Percentiles rank a stretch among this genome's conserved stretches.
Conservation (phyloP, 2,329 filamentous ascomycete species). For the Fonsecaea nubica region DNA sequence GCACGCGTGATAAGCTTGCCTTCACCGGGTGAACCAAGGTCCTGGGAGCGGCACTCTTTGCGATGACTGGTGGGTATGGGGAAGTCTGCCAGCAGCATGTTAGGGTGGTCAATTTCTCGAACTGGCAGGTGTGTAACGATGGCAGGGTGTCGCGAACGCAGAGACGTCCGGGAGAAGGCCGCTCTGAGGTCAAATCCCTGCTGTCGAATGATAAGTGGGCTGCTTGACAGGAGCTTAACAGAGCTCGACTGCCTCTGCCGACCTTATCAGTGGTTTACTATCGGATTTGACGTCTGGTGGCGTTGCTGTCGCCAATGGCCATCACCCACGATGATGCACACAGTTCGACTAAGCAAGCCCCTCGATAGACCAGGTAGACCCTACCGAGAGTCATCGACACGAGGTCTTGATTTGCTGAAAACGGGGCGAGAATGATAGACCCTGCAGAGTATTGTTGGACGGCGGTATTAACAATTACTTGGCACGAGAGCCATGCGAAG, state of each 20-base stretch:
- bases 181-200: background rate
- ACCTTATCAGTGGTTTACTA: constrained; percentile 13
- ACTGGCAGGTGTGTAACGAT: constrained; percentile 10
- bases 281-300: constrained; percentile 5
- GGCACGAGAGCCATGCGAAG: background rate
- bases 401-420: constrained; percentile 8
- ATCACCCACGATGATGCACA: background rate
- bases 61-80: background rate
- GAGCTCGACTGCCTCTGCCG: background rate
- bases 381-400: background rate
- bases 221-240: background rate
- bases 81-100: background rate
- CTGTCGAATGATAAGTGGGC: constrained; percentile 3
- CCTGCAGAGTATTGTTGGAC: constrained; percentile 8
- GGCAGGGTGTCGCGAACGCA: background rate
- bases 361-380: background rate
- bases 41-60: background rate
- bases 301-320: background rate
- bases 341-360: background rate
- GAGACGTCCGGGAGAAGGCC: constrained; percentile 1
- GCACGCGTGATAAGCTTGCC: constrained; percentile 5
- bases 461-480: constrained; percentile 2
- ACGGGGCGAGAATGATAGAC: constrained; percentile 7
- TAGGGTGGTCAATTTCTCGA: constrained; percentile 9
- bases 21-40: constrained; percentile 6